phyloP scores from a whole-genome alignment of 2,329 filamentous ascomycete species.

The Nothomitra cinnamomea region DNA sequence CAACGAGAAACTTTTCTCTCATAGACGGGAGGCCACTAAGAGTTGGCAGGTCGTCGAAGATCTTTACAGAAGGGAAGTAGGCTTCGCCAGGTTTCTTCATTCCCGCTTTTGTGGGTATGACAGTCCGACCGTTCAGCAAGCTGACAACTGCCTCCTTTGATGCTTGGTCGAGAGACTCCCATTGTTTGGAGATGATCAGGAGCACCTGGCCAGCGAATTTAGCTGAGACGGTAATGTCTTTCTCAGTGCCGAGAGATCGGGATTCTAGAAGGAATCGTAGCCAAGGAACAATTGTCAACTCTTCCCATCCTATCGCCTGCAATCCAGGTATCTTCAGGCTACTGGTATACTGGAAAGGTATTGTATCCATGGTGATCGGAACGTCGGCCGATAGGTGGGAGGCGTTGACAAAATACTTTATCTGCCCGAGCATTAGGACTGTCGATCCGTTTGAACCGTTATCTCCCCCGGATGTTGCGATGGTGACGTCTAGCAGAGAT shows the following conservation, averaged over 20 bases:
- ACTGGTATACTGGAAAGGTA: slow-evolving; percentile 72
- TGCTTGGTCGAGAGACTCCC: slow-evolving; percentile 56
- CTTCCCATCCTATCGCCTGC: slow-evolving; percentile 68
- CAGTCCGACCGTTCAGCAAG: slow-evolving; percentile 47
- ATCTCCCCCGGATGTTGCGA: slow-evolving; percentile 44
- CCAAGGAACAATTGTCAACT: slow-evolving; percentile 76
- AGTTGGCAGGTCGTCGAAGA: slow-evolving; percentile 85
- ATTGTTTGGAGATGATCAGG: slow-evolving; percentile 69
- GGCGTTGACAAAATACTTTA: slow-evolving; percentile 59
- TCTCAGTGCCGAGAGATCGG: slow-evolving; percentile 36
- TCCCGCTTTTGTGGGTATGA: slow-evolving; percentile 80
- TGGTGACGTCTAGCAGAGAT: slow-evolving; percentile 59
- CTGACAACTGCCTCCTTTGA: slow-evolving; percentile 49
- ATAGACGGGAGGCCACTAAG: slow-evolving; percentile 60
- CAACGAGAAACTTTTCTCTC: slow-evolving; percentile 76
- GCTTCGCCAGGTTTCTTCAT: slow-evolving; percentile 76
- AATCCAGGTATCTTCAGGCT: slow-evolving; percentile 49
- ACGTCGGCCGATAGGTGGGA: slow-evolving; percentile 65
- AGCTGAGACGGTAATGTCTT: slow-evolving; percentile 54
- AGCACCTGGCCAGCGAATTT: slow-evolving; percentile 65
- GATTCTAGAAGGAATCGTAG: slow-evolving; percentile 61
- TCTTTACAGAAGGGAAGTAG: slow-evolving; percentile 83
- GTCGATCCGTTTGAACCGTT: slow-evolving; percentile 33
- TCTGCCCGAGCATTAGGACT: slow-evolving; percentile 60
- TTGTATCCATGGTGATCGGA: slow-evolving; percentile 63